phyloP scores from a whole-genome alignment of 441 rosid species.

The Arabidopsis hybrid region DNA sequence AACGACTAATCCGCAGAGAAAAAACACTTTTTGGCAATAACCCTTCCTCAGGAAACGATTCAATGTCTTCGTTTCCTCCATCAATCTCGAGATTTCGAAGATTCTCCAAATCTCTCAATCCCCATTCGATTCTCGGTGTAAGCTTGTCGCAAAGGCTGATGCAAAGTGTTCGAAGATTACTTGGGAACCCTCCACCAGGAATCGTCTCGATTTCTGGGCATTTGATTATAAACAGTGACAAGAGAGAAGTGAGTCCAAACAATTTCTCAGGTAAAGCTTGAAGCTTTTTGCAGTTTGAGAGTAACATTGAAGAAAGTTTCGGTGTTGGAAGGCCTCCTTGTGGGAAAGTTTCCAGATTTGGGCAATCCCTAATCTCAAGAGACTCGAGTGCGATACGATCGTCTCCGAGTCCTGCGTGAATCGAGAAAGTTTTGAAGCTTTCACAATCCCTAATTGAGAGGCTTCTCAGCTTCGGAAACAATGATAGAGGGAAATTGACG shows the following conservation, averaged over 20 bases:
- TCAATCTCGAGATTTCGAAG: conserved; percentile 42
- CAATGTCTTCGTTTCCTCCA: conserved; percentile 38
- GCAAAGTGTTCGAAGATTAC: conserved; percentile 34
- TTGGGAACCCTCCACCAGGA: conserved; percentile 51
- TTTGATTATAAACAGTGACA: conserved; percentile 29
- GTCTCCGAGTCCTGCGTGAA: conserved; percentile 42
- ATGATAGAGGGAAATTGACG: conserved; percentile 42
- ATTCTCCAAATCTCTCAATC: conserved; percentile 35
- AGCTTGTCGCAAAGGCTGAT: conserved; percentile 44
- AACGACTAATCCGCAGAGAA: conserved; percentile 39
- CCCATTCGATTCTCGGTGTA: conserved; percentile 39
- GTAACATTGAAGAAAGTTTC: conserved; percentile 36
- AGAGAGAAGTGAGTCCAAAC: conserved; percentile 44
- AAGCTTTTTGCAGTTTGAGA: conserved; percentile 48
- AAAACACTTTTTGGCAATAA: conserved; percentile 46
- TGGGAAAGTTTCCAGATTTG: conserved; percentile 47
- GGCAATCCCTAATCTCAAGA: conserved; percentile 48
- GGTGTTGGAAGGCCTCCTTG: conserved; percentile 48
- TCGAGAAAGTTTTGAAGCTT: conserved; percentile 48
- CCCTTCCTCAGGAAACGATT: conserved; percentile 51
- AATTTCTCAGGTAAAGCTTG: conserved; percentile 45
- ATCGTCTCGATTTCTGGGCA: conserved; percentile 46
- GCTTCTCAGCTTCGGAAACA: conserved; percentile 48
- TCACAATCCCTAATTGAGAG: conserved; percentile 45
- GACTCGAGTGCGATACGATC: conserved; percentile 46